These are phyloP conservation scores for Suillus americanus DNA, from an alignment of 768 basidiomycete genomes.

Conservation along the genomic window DNA sequence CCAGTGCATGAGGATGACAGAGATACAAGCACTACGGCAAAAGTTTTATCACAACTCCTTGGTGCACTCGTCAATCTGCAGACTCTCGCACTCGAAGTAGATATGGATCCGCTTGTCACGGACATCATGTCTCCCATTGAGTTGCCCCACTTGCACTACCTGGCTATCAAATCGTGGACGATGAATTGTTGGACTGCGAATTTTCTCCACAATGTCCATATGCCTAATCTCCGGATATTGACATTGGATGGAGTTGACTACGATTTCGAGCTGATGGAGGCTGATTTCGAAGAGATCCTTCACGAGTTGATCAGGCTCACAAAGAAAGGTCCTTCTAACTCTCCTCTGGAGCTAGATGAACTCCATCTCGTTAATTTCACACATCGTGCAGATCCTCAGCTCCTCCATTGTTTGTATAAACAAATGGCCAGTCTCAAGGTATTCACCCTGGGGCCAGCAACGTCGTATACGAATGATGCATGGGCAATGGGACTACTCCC, in stretches of 20 bases:
- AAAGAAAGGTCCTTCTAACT: neutral
- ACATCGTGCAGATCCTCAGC: neutral
- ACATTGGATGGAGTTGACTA: neutral
- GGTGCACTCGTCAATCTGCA: too few relatives aligned
- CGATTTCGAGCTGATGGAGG: neutral
- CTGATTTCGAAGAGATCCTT: neutral
- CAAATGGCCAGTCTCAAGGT: neutral
- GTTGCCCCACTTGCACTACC: neutral
- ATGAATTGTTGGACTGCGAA: neutral
- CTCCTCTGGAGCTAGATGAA: neutral
- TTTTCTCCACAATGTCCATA: neutral
- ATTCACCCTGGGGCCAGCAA: neutral
- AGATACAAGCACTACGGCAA: too few relatives aligned
- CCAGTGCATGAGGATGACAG: too few relatives aligned
- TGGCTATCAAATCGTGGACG: too few relatives aligned
- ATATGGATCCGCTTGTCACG: neutral
- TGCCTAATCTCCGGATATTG: neutral
- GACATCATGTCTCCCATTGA: neutral
- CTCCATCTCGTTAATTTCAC: neutral
- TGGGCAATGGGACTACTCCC: neutral
- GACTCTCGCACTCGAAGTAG: neutral
- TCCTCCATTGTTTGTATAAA: neutral
- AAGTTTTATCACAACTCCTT: too few relatives aligned
- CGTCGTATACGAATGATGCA: neutral
- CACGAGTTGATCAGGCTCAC: neutral